Percentiles rank a stretch among this genome's conserved stretches.
Conservation (phyloP, 306 rosid genomes). For the Malus fusca region DNA sequence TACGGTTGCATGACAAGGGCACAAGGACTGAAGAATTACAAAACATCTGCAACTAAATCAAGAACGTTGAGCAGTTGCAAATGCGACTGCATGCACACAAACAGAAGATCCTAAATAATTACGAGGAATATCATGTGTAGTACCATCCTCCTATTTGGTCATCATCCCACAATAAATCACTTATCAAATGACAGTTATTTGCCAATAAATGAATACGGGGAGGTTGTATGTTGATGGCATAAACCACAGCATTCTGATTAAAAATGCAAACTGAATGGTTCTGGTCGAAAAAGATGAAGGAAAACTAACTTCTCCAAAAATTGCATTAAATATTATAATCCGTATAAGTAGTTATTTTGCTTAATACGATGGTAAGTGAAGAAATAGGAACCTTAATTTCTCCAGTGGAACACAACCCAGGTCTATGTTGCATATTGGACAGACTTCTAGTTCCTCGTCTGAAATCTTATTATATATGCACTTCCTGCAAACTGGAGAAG, state of each 20-base stretch:
- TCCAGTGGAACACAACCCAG: slow-evolving; percentile 56
- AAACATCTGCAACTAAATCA: not conserved
- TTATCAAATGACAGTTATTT: not conserved
- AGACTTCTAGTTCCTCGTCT: slow-evolving; percentile 50
- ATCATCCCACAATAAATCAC: not conserved
- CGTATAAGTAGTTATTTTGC: not conserved
- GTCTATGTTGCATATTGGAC: slow-evolving; percentile 66
- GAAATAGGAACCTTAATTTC: slow-evolving; percentile 52
- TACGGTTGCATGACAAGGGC: not conserved
- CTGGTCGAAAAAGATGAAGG: not conserved
- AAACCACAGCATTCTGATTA: not conserved
- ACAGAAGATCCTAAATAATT: not conserved
- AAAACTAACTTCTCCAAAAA: not conserved
- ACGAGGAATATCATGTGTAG: not conserved
- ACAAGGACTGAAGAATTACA: not conserved
- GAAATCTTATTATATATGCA: slow-evolving; percentile 58
- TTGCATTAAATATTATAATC: not conserved
- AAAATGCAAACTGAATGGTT: not conserved
- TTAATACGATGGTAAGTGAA: not conserved
- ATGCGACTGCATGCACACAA: not conserved
- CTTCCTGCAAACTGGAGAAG: slow-evolving; percentile 79
- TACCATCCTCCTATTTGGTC: not conserved
- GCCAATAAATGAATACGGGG: not conserved
- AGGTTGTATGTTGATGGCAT: not conserved
- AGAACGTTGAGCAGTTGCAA: not conserved